Evolutionary conservation across 768 basidiomycete genomes (phyloP), one percentile per base, ranked within the genome.

Genomic region (Lepiota subincarnata): DNA sequence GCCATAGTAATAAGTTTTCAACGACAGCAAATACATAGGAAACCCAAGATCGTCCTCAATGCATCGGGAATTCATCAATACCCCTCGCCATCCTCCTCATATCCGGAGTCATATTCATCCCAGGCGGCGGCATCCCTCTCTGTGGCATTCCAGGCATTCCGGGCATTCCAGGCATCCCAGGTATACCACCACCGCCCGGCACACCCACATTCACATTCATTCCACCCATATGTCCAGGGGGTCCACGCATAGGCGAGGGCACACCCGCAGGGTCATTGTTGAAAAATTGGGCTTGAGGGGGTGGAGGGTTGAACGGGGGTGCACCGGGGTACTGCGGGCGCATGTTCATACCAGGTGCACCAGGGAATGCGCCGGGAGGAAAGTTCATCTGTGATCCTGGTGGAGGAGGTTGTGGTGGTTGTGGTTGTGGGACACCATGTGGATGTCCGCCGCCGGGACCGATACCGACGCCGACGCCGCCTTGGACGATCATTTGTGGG

Each of bases 41-140:
- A 31, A 31, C 31, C 1, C 6, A 31, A 31, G 8, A 7, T 31
- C 31, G 7, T 4, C n/a, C 6, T 59, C 56, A 66, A 55, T 64
- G 60, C 63, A 68, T 68, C 5, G 62, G 58, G 44, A 64, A 68
- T 42, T 69, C 68, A 52, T 48, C 50, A 68, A 72, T 70, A 36
- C 64, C 66, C 18, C 66, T 58, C 22, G 66, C 58, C 55, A 66
- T 64, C 42, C 70, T 58, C 49, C 63, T 54, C 28, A 64, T 57
- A 36, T 62, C 64, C 18, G 61, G 65, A 1, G 62, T 48, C 31
- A 67, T 60, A 24, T 66, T 65, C 58, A 65, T 63, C 2, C 59
- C 56, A 19, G 45, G 53, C 2, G 53, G 53, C 19, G 53, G 53
- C 39, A 54, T 48, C 26, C 53, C 53, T 42, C 53, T 45, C 28